Conservation (phyloP, 306 rosid genomes). For the Gastrolobium villosum region DNA sequence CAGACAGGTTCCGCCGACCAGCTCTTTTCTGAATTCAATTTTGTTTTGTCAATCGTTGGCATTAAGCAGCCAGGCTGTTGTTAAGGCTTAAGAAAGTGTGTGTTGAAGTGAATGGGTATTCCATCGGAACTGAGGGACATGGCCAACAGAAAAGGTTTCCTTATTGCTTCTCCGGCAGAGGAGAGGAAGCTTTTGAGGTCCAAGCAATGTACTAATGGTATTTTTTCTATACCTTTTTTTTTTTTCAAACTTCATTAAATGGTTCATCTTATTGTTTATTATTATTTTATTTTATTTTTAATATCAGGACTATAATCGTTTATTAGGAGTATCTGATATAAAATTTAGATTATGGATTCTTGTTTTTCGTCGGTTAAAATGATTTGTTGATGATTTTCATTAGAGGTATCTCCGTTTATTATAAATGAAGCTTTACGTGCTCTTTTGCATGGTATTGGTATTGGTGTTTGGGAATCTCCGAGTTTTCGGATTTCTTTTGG, state of each 20-base stretch:
- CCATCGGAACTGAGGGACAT: slow-evolving; percentile 75
- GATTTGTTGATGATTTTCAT: neutral
- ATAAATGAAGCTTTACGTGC: neutral
- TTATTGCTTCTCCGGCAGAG: slow-evolving; percentile 81
- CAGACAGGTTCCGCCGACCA: too few relatives aligned
- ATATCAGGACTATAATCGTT: neutral
- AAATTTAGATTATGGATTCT: neutral
- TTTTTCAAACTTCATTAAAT: neutral
- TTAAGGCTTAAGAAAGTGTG: neutral
- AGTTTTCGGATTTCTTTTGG: too few relatives aligned
- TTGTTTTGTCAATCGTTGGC: slow-evolving; percentile 3
- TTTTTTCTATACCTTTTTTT: neutral
- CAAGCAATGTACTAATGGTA: slow-evolving; percentile 60
- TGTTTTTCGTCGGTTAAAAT: neutral
- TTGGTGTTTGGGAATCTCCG: too few relatives aligned
- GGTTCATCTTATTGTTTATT: too few relatives aligned
- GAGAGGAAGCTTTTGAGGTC: slow-evolving; percentile 61
- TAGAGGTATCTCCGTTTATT: neutral
- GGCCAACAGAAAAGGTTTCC: slow-evolving; percentile 46
- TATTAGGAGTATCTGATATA: neutral
- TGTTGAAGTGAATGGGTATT: slow-evolving; percentile 59
- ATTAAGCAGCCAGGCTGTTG: neutral
- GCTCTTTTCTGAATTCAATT: slow-evolving; percentile 10
- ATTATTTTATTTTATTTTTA: neutral
- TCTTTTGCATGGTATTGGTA: too few relatives aligned